phyloP scores from a whole-genome alignment of 2,329 filamentous ascomycete genomes.

The Curvularia sp. region DNA sequence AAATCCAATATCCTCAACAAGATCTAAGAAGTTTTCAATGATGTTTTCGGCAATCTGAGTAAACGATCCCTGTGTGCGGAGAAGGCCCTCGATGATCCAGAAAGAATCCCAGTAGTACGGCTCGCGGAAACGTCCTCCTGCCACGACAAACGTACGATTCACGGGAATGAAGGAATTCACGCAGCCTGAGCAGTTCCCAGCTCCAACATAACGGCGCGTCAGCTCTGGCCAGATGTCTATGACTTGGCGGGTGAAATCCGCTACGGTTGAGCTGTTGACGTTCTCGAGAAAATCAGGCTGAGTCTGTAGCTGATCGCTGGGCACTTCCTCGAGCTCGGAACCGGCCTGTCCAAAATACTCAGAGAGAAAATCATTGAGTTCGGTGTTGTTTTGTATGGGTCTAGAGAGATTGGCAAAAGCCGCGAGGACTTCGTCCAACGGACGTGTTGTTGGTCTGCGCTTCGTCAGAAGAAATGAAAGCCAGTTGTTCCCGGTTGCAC shows the following conservation, averaged over 20 bases:
- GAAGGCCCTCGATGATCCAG: slow-evolving; percentile 71
- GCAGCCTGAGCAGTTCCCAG: slow-evolving; percentile 61
- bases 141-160: slow-evolving; percentile 73
- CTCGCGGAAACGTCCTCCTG: slow-evolving; percentile 73
- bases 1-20: slow-evolving; percentile 69
- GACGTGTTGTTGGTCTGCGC: slow-evolving; percentile 65
- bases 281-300: slow-evolving; percentile 64
- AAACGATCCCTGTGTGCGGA: slow-evolving; percentile 70
- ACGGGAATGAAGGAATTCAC: slow-evolving; percentile 71
- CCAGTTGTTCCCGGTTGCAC: slow-evolving; percentile 10
- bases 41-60: slow-evolving; percentile 69
- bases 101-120: slow-evolving; percentile 76
- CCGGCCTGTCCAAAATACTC: slow-evolving; percentile 69
- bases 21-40: slow-evolving; percentile 73
- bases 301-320: slow-evolving; percentile 60
- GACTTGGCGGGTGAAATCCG: slow-evolving; percentile 67
- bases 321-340: slow-evolving; percentile 65
- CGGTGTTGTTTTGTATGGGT: slow-evolving; percentile 69
- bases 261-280: slow-evolving; percentile 64
- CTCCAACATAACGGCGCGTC: slow-evolving; percentile 64
- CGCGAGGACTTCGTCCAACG: slow-evolving; percentile 65
- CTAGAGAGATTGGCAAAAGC: slow-evolving; percentile 67
- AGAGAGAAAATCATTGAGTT: slow-evolving; percentile 67
- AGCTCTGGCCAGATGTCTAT: slow-evolving; percentile 74
- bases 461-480: slow-evolving; percentile 8